Base-by-base conservation (phyloP, 495 filamentous ascomycete species). In the Talaromyces borbonicus region DNA sequence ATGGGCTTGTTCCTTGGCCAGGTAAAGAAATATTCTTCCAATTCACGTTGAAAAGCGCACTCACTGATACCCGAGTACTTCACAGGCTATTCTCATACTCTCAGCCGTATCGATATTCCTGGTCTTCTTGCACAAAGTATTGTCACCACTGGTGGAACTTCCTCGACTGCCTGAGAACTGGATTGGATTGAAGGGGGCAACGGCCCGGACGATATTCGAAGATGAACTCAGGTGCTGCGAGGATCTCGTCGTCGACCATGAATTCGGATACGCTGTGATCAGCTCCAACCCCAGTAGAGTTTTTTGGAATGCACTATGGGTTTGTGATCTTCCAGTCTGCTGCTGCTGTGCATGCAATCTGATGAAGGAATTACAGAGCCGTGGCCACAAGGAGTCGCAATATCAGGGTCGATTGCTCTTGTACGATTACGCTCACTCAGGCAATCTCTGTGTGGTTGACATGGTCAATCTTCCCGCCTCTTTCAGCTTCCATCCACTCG, bases 221-320 rank as follows among this genome's bases (percentile, higher is more conserved):
- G 31, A 46, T 22, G 30, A 31, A 4, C 18, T 46, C 9, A 20
- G 20, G n/a, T 46, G 33, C 22, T 46, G 19, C n/a, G 43, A 46
- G 18, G 43, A 35, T 35, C 22, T 46, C 18, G 43, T 16, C 9
- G 12, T 46, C 20, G 43, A 46, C 26, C 43, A 35, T 23, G 43
- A 46, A 11, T 19, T 20, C 20, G 43, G 43, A 9, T 46, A 35
- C 18, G 43, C 43, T 18, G 36, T 46, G n/a, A 46, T 46, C 20
- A 46, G 27, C 22, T 33, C 43, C 4, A 31, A 46, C 14, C 43
- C 43, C n/a, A 31, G 43, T 23, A 14, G 43, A 11, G 43, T 46
- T 3, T 36, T 20, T 15, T 46, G 43, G 43, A 46, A 46, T 33
- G 20, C 43, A n/a, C n/a, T 46, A 24, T 46, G 43, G 43, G 43